phyloP scores from a whole-genome alignment of 2,329 filamentous ascomycete genomes.

The Aspergillus sp. region DNA sequence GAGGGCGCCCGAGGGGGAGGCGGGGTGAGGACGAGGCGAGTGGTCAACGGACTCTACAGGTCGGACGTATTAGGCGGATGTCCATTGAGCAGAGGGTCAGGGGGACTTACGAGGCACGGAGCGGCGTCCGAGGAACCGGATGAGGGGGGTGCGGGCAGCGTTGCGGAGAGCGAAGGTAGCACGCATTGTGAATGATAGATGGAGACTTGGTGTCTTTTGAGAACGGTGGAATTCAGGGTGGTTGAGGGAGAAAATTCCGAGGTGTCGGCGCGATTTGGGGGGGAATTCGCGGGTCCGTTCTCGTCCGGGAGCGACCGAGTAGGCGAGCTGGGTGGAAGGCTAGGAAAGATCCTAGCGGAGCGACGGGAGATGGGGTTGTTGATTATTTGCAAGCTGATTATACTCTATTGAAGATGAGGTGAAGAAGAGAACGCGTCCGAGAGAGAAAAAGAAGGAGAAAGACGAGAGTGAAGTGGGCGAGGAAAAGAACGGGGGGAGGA shows the following conservation, averaged over 20 bases:
- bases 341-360: constrained; percentile 4
- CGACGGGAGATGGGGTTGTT: background rate
- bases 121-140: constrained; percentile 50
- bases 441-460: constrained; percentile 11
- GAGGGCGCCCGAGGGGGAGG: constrained; percentile 53
- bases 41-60: constrained; percentile 46
- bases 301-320: constrained; percentile 27
- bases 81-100: background rate
- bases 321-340: constrained; percentile 2
- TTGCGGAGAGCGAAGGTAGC: constrained; percentile 40
- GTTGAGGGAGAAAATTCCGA: constrained; percentile 12
- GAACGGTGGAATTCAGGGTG: background rate
- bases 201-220: constrained; percentile 1
- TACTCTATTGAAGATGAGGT: background rate
- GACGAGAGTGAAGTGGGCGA: constrained; percentile 11
- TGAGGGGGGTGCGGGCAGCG: constrained; percentile 45
- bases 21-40: constrained; percentile 58
- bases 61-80: constrained; percentile 3
- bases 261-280: constrained; percentile 12
- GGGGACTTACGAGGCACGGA: constrained; percentile 41
- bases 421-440: constrained; percentile 1
- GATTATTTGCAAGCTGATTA: background rate
- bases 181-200: constrained; percentile 36
- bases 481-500: constrained; percentile 11
- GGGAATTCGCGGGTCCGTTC: constrained; percentile 27